Percentiles rank a stretch among this genome's conserved stretches.
phyloP scores from a whole-genome alignment of 805 yeast genomes.

The Kodamaea jinghongensis region DNA sequence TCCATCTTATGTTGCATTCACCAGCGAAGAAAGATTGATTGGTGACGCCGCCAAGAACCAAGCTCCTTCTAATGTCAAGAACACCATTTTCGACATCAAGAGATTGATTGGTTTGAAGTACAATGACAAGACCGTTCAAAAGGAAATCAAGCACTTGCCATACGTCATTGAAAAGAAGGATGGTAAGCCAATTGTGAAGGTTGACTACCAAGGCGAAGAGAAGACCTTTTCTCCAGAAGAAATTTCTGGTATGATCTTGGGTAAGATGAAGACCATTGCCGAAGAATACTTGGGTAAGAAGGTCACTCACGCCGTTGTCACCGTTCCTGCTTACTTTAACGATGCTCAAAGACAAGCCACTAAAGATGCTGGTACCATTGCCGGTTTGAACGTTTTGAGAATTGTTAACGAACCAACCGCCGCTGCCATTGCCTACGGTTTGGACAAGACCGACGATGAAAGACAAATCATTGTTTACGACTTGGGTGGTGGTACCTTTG shows the following conservation, averaged over 20 bases:
- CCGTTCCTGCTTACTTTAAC: slow-evolving; percentile 91
- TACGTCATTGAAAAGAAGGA: slow-evolving; percentile 71
- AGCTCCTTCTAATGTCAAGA: slow-evolving; percentile 88
- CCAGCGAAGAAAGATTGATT: slow-evolving; percentile 86
- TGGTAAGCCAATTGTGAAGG: slow-evolving; percentile 79
- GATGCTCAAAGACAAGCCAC: slow-evolving; percentile 95
- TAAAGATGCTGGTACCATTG: slow-evolving; percentile 89
- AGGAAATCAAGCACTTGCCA: slow-evolving; percentile 88
- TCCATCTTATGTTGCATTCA: slow-evolving; percentile 94
- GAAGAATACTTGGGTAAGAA: slow-evolving; percentile 71
- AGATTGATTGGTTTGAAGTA: slow-evolving; percentile 91
- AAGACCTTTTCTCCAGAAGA: slow-evolving; percentile 92
- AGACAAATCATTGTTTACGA: slow-evolving; percentile 47
- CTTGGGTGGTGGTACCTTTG: slow-evolving; percentile 50
- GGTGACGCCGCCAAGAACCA: slow-evolving; percentile 98
- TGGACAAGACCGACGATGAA: slow-evolving; percentile 34
- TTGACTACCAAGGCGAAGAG: slow-evolving; percentile 79
- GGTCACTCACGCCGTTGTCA: slow-evolving; percentile 85
- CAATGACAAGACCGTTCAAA: slow-evolving; percentile 74
- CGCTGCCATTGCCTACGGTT: slow-evolving; percentile 33
- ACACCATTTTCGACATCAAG: slow-evolving; percentile 90
- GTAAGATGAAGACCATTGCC: slow-evolving; percentile 83
- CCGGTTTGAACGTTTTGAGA: slow-evolving; percentile 84
- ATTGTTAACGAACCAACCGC: slow-evolving; percentile 79
- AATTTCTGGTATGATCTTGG: slow-evolving; percentile 87